Percentiles rank a stretch among this genome's conserved stretches.
Conservation (phyloP, 768 basidiomycete genomes). For the Suillus subluteus region DNA sequence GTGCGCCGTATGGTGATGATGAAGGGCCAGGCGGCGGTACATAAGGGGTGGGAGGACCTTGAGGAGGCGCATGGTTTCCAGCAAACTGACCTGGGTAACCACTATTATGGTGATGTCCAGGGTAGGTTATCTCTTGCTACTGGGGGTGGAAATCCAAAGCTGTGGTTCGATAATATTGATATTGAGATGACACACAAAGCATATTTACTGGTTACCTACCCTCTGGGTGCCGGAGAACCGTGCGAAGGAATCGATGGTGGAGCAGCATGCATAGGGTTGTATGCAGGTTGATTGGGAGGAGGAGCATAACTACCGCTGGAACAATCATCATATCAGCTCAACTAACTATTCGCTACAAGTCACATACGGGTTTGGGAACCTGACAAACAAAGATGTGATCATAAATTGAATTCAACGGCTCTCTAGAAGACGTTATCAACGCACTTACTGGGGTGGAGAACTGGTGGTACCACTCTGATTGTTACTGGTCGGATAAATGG, state of each 20-base stretch:
- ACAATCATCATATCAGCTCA: not conserved
- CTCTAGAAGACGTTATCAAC: not conserved
- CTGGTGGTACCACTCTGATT: not conserved
- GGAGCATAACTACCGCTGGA: conserved; percentile 4
- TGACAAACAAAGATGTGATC: not conserved
- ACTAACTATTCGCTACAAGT: not conserved
- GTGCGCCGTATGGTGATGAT: conserved; percentile 22
- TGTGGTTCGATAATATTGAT: not conserved
- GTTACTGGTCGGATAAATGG: conserved; percentile 11
- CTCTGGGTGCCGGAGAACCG: conserved; percentile 11
- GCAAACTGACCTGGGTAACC: conserved; percentile 35
- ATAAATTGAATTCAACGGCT: not conserved
- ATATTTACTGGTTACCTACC: conserved; percentile 16
- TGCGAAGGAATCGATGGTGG: conserved; percentile 14
- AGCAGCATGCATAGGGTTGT: conserved; percentile 5
- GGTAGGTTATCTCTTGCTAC: conserved; percentile 39
- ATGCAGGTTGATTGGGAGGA: conserved; percentile 7
- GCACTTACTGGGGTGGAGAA: conserved; percentile 20
- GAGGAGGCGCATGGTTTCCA: conserved; percentile 16
- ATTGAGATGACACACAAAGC: not conserved
- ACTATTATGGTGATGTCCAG: conserved; percentile 39
- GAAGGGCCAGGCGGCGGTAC: conserved; percentile 19
- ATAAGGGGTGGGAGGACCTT: conserved; percentile 12
- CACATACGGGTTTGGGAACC: conserved; percentile 22
- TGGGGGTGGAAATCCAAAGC: conserved; percentile 27